These are phyloP conservation scores for Blepharisma japonicum DNA, from an alignment of 73 alveolate species.

Conservation along the genomic window DNA sequence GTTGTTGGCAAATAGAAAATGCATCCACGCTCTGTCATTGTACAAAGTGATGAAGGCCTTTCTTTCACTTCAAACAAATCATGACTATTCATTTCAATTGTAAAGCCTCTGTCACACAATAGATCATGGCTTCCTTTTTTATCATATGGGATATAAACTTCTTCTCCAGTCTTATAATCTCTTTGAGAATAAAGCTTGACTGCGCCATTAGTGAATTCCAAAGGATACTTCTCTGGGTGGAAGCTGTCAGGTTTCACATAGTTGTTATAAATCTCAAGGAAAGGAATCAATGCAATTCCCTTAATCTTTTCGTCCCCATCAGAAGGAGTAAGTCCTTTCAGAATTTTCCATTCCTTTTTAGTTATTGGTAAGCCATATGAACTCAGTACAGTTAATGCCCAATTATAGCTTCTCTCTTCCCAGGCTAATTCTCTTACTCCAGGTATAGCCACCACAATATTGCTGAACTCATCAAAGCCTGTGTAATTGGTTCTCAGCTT, in stretches of 20 bases:
- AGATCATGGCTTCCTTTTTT: conserved; percentile 2
- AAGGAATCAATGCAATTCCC: conserved; percentile 21
- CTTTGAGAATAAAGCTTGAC: background rate
- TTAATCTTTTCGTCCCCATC: background rate
- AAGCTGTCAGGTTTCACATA: background rate
- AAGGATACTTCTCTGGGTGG: conserved; percentile 2
- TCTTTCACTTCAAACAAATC: background rate
- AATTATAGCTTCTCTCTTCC: background rate
- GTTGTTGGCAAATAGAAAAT: background rate
- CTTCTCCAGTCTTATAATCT: conserved; percentile 12
- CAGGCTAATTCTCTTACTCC: conserved; percentile 2
- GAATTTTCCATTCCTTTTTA: background rate
- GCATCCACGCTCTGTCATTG: conserved; percentile 13
- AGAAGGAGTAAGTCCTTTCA: background rate
- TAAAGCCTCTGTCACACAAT: background rate
- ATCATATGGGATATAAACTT: conserved; percentile 5
- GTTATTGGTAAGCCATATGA: background rate
- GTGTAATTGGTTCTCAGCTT: background rate
- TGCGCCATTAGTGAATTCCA: background rate
- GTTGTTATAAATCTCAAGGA: background rate
- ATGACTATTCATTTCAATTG: background rate
- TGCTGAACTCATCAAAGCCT: conserved; percentile 1
- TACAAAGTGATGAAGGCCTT: background rate
- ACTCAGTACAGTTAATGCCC: conserved; percentile 1
- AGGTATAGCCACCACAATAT: background rate